Base-by-base conservation (phyloP, 176 grass and related monocot genomes). In the Phyllostachys edulis region DNA sequence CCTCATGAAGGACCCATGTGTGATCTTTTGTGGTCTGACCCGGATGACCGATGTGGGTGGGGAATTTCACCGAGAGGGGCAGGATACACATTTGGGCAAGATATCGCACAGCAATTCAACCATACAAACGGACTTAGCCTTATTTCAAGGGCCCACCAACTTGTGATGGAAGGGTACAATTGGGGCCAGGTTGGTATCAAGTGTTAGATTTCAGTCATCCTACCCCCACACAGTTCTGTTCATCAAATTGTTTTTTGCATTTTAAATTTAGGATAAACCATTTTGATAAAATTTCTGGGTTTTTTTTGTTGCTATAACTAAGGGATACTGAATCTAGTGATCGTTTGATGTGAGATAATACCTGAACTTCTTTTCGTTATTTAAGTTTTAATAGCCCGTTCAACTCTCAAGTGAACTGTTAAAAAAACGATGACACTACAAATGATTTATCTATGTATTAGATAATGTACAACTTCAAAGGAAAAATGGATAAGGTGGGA, bases 1-100 rank as follows among this genome's bases (percentile, higher is more conserved):
- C 89, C 92, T 21, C 92, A 94, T 80, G 92, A 94, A 86, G 92
- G 92, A 36, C 92, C 92, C 9, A 94, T 94, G 92, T 94, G 92
- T 77, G 92, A 94, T 89, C 89, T 94, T 82, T 67, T 91, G 56
- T 94, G 92, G 92, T 94, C 92, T 65, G 91, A 93, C n/a, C 89
- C 92, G 0, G 92, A 94, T 88, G 92, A 94, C 54, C 68, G 92
- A 71, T 94, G 89, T 57, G 92, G 92, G 20, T 94, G 88, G 91
- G 91, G 91, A 65, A 92, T 92, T 80, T 92, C 91, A 61, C 91
- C 91, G 78, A 84, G 91, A 76, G 91, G 91, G 24, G 91, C 89
- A 61, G 92, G 92, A 32, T 94, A 94, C 89, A 94, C 92, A 50
- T 94, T 94, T 89, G 92, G 92, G 20, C 92, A 94, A 88, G 92